phyloP scores from a whole-genome alignment of 768 basidiomycete species.

The button mushroom (Agaricus bisporus) region DNA sequence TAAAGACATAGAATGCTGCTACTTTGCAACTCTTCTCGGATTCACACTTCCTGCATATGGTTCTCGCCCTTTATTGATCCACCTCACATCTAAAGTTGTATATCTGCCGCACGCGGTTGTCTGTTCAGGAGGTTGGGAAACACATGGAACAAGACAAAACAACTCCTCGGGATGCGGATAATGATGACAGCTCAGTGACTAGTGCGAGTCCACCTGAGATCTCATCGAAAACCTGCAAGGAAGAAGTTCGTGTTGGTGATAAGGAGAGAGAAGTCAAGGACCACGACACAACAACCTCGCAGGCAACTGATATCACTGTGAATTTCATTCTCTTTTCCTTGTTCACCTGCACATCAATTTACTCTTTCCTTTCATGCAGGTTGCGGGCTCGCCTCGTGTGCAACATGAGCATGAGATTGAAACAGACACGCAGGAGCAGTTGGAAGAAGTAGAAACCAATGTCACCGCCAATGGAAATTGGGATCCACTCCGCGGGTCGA shows the following conservation, averaged over 20 bases:
- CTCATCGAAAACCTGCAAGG: background rate
- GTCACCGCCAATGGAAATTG: background rate
- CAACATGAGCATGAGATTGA: background rate
- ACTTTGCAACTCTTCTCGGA: too few relatives aligned
- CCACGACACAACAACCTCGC: background rate
- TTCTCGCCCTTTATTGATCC: background rate
- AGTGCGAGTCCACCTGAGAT: background rate
- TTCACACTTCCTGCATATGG: background rate
- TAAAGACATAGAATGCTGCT: background rate
- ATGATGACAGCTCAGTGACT: background rate
- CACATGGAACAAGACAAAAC: slow-evolving; percentile 1
- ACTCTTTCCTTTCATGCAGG: background rate
- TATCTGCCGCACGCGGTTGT: background rate
- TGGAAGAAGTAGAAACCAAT: background rate
- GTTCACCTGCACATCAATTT: background rate
- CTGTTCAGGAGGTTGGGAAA: background rate
- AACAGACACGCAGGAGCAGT: background rate
- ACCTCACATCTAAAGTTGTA: background rate
- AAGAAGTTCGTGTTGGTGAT: background rate
- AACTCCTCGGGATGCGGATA: background rate
- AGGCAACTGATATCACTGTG: background rate
- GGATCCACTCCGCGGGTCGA: slow-evolving; percentile 5
- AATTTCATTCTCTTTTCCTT: slow-evolving; percentile 3
- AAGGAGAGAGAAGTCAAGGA: background rate
- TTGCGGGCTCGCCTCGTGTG: background rate